Evolutionary conservation across 1,284 basidiomycete genomes (phyloP), one percentile per base, ranked within the genome.

Genomic region (Boletus semigastroideus): DNA sequence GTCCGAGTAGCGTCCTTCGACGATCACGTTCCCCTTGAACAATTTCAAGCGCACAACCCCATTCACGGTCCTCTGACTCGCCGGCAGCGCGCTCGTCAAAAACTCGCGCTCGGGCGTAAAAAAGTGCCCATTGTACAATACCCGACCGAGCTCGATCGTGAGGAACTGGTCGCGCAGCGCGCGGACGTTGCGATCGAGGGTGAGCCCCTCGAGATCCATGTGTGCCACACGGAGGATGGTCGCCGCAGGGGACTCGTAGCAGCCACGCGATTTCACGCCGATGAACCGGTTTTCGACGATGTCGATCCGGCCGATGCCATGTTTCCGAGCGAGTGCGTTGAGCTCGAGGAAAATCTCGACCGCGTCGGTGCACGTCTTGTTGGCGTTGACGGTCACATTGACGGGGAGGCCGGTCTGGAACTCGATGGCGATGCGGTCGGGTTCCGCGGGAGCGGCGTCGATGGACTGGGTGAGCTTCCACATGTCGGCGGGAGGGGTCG

Each of bases 221-320:
- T 99, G 96, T 13, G 96, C 96, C 17, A 83, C 86, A 62, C 95
- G 92, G 44, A 99, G 82, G 74, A 99, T 98, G 53, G 95, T 98
- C 42, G 93, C 96, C 19, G 87, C 96, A 17, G 96, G 96, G 8
- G 91, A 90, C 75, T 99, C 96, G 79, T 99, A 99, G 78, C 97
- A 99, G 34, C 96, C 96, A 51, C 96, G 91, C 51, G 91, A 94
- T 77, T 99, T 99, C 72, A 99, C 95, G 58, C 96, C 96, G 71
- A 99, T 98, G 80, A 98, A 98, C 51, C 96, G 86, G 79, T 99
- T 99, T 78, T 99, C 96, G 66, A 99, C 97, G 69, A 99, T 98
- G 74, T 99, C 96, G 74, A 98, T 90, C 57, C 96, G 87, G 44
- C 96, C 95, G 61, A 99, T 83, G 63, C 95, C 97, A 75, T 99